phyloP scores from a whole-genome alignment of 768 basidiomycete genomes.

The Rhodotorula kratochvilovae region DNA sequence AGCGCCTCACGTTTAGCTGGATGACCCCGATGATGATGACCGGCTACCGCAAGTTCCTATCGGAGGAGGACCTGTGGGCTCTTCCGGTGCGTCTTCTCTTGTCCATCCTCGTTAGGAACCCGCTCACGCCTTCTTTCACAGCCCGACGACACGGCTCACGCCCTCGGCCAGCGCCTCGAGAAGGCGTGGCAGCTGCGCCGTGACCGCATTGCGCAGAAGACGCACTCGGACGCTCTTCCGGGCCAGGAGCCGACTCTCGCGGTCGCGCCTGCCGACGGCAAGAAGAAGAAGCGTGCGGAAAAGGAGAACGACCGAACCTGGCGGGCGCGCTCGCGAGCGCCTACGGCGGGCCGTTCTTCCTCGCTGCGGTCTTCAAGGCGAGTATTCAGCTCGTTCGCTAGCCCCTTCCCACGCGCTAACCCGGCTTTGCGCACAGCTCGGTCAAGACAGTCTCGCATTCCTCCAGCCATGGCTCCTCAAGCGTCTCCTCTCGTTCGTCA shows the following conservation, averaged over 20 bases:
- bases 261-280: conserved; percentile 20
- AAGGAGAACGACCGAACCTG: conserved; percentile 54
- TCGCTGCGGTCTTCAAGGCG: conserved; percentile 47
- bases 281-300: conserved; percentile 19
- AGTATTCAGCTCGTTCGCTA: background rate
- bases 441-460: conserved; percentile 74
- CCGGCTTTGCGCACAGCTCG: background rate
- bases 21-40: conserved; percentile 64
- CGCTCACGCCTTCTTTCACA: conserved; percentile 38
- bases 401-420: background rate
- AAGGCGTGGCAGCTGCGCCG: conserved; percentile 57
- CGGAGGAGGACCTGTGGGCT: conserved; percentile 78
- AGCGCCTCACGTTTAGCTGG: conserved; percentile 68
- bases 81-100: conserved; percentile 47
- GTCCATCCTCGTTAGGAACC: background rate
- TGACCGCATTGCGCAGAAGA: conserved; percentile 10
- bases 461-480: conserved; percentile 81
- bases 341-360: conserved; percentile 69
- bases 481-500: conserved; percentile 72
- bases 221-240: background rate
- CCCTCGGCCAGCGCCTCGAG: conserved; percentile 62
- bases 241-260: conserved; percentile 15
- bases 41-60: conserved; percentile 57
- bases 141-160: conserved; percentile 63
- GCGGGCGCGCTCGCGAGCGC: conserved; percentile 70